These are phyloP conservation scores for Ophiocordyceps camponoti-rufipedis DNA, from an alignment of 2,329 filamentous ascomycete genomes.

Conservation along the genomic window DNA sequence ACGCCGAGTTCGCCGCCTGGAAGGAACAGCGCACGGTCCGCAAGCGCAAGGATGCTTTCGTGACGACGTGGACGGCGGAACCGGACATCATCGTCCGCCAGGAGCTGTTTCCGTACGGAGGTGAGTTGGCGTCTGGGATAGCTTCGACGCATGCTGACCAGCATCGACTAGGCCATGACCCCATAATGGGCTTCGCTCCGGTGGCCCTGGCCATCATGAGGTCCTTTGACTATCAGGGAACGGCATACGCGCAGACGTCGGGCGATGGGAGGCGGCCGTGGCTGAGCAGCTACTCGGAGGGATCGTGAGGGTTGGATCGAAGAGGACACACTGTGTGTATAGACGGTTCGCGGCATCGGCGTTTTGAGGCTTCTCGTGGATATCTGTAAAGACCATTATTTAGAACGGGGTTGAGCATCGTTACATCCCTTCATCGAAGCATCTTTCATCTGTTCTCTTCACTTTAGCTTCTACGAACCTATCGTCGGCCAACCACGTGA, in stretches of 20 bases:
- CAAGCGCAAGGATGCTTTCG: slow-evolving; percentile 27
- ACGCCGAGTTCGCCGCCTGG: slow-evolving; percentile 20
- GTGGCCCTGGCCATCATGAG: slow-evolving; percentile 47
- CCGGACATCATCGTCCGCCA: slow-evolving; percentile 31
- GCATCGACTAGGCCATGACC: slow-evolving; percentile 41
- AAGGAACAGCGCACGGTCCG: slow-evolving; percentile 26
- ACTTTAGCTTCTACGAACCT: no score
- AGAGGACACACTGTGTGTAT: no score
- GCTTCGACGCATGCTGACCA: not conserved
- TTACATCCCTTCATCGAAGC: no score
- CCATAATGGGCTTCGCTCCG: slow-evolving; percentile 45
- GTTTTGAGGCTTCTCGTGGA: no score
- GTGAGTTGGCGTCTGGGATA: slow-evolving; percentile 16
- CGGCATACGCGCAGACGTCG: slow-evolving; percentile 3
- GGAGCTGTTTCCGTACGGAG: slow-evolving; percentile 35
- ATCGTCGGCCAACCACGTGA: no score
- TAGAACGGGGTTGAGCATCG: no score
- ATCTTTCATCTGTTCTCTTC: no score
- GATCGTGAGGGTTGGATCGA: no score
- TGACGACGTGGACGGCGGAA: slow-evolving; percentile 24
- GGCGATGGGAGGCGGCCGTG: not conserved
- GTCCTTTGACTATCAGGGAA: slow-evolving; percentile 33
- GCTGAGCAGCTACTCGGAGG: not conserved
- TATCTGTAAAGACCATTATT: no score
- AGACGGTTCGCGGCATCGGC: no score